Percentiles rank a stretch among this genome's conserved stretches.
phyloP scores from a whole-genome alignment of 495 filamentous ascomycete species.

The Penicillium crystallinum region DNA sequence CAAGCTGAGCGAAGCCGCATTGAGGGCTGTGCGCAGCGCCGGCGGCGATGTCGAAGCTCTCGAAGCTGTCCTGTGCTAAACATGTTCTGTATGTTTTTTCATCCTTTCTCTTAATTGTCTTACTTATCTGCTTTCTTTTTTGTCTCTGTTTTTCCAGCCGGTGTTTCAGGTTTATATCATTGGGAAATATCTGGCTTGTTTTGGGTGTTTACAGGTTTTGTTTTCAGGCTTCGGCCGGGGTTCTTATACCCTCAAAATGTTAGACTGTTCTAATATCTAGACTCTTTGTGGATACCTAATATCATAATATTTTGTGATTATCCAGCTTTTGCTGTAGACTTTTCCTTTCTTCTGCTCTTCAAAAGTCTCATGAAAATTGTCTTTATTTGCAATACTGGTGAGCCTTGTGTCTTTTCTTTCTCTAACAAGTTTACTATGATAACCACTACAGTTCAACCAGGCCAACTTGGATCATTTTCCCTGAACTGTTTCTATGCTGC shows the following conservation, averaged over 20 bases:
- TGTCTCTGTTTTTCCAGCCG: constrained; percentile 16
- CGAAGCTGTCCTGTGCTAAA: constrained; percentile 41
- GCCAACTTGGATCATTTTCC: background rate
- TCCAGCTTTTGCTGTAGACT: background rate
- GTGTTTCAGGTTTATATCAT: constrained; percentile 24
- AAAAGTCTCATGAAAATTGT: background rate
- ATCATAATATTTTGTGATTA: constrained; percentile 8
- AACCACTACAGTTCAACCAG: background rate
- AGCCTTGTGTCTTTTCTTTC: background rate
- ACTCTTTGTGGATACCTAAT: constrained; percentile 21
- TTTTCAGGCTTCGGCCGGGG: constrained; percentile 6
- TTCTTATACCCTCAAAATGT: constrained; percentile 20
- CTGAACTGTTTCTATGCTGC: background rate
- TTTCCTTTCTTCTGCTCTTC: background rate
- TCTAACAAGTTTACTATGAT: background rate
- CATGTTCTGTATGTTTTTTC: background rate
- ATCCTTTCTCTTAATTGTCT: constrained; percentile 6
- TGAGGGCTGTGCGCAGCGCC: constrained; percentile 67
- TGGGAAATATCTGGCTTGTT: constrained; percentile 21
- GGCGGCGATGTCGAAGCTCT: constrained; percentile 68
- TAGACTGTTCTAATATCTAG: constrained; percentile 26
- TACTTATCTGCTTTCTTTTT: constrained; percentile 4
- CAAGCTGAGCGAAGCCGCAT: constrained; percentile 67
- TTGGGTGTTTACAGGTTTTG: constrained; percentile 20
- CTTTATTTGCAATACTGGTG: background rate